phyloP scores from a whole-genome alignment of 2,329 filamentous ascomycete species.

The Fusarium sp. region DNA sequence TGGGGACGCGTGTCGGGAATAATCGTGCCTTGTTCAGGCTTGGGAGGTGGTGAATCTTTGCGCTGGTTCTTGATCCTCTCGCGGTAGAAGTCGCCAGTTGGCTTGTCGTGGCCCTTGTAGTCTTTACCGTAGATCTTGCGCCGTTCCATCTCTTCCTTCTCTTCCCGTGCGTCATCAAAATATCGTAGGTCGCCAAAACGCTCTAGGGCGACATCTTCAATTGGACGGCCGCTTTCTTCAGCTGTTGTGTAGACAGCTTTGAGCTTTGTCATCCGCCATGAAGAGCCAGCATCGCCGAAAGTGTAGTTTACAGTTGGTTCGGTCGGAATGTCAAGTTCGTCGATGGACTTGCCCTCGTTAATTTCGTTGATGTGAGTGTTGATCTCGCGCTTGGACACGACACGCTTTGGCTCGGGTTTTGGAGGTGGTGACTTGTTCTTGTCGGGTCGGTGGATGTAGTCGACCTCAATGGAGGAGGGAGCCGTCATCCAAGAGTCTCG shows the following conservation, averaged over 20 bases:
- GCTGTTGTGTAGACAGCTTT: slow-evolving; percentile 85
- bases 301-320: slow-evolving; percentile 75
- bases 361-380: slow-evolving; percentile 73
- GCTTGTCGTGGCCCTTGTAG: slow-evolving; percentile 86
- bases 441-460: slow-evolving; percentile 76
- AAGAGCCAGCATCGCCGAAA: slow-evolving; percentile 88
- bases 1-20: slow-evolving; percentile 61
- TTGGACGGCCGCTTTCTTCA: slow-evolving; percentile 73
- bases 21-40: slow-evolving; percentile 63
- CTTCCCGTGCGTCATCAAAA: slow-evolving; percentile 93
- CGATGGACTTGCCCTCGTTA: slow-evolving; percentile 59
- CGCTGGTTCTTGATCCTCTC: slow-evolving; percentile 75
- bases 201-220: slow-evolving; percentile 86
- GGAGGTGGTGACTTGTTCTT: slow-evolving; percentile 65
- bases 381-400: slow-evolving; percentile 82
- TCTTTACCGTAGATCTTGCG: slow-evolving; percentile 84
- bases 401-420: slow-evolving; percentile 72
- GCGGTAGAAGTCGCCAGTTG: slow-evolving; percentile 85
- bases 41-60: slow-evolving; percentile 43
- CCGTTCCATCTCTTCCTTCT: slow-evolving; percentile 89
- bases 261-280: slow-evolving; percentile 97
- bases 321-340: slow-evolving; percentile 54
- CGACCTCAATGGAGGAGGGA: slow-evolving; percentile 80
- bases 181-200: slow-evolving; percentile 82
- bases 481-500: slow-evolving; percentile 95